Conservation (phyloP, 164 flowering plant genomes). For the Vitis labrusca region DNA sequence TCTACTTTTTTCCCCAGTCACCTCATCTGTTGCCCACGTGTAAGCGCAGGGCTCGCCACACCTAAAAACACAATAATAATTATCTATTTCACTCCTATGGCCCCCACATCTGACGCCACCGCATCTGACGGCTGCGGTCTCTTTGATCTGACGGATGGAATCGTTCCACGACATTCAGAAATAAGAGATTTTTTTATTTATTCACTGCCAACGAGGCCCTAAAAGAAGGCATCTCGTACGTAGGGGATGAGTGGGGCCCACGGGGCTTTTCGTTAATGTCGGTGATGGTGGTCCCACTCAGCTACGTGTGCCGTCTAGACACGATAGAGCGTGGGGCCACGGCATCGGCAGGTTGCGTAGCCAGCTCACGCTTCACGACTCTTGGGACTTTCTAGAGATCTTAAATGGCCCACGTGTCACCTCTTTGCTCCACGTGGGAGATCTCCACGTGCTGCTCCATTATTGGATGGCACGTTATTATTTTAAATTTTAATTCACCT, state of each 20-base stretch:
- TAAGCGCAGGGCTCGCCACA: constrained; percentile 4
- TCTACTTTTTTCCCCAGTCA: constrained; percentile 12
- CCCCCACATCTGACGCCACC: background rate
- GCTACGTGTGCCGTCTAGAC: constrained; percentile 29
- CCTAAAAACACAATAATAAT: background rate
- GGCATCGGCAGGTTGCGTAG: constrained; percentile 19
- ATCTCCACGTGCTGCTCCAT: constrained; percentile 17
- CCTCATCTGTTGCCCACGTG: constrained; percentile 20
- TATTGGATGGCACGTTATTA: background rate
- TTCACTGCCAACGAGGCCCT: constrained; percentile 18
- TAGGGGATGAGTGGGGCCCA: constrained; percentile 16
- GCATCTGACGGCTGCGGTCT: background rate
- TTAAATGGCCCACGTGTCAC: constrained; percentile 18
- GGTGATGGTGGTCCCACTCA: constrained; percentile 15
- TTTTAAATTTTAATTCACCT: too few species aligned
- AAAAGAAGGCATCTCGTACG: constrained; percentile 8
- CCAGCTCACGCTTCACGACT: constrained; percentile 19
- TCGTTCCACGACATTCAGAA: constrained; percentile 3
- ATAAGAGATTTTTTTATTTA: background rate
- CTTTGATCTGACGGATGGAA: background rate
- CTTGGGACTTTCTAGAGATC: constrained; percentile 2
- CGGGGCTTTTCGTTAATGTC: constrained; percentile 8
- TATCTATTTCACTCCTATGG: background rate
- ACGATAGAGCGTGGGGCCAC: constrained; percentile 11
- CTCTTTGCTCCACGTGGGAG: background rate